phyloP scores from a whole-genome alignment of 2,329 filamentous ascomycete genomes.

The Mycogone perniciosa region DNA sequence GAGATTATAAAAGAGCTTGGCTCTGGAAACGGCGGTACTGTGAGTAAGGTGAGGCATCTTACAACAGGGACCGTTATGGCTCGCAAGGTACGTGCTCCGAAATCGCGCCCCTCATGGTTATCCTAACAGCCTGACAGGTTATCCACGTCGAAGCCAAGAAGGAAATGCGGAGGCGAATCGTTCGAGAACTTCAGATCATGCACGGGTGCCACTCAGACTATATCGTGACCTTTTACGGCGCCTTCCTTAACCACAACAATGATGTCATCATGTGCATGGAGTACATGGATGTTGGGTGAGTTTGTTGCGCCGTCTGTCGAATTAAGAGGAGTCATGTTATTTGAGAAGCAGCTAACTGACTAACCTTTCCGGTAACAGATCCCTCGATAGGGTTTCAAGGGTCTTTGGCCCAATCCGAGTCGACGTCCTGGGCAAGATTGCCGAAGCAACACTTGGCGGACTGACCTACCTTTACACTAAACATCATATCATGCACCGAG shows the following conservation, averaged over 20 bases:
- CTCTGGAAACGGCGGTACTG: slow-evolving; percentile 92
- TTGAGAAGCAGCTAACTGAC: background rate
- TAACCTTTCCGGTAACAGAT: slow-evolving; percentile 43
- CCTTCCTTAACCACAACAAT: slow-evolving; percentile 91
- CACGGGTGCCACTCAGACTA: slow-evolving; percentile 95
- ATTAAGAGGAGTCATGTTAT: background rate
- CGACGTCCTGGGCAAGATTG: slow-evolving; percentile 95
- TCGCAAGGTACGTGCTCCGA: slow-evolving; percentile 65
- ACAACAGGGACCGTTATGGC: slow-evolving; percentile 96
- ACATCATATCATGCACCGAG: slow-evolving; percentile 97
- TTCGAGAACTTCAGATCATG: slow-evolving; percentile 96
- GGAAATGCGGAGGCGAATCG: slow-evolving; percentile 92
- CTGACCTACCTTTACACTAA: slow-evolving; percentile 92
- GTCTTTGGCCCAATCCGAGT: slow-evolving; percentile 93
- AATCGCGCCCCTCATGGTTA: background rate
- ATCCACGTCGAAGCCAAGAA: slow-evolving; percentile 98
- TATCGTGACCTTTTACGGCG: slow-evolving; percentile 96
- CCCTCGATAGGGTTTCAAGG: slow-evolving; percentile 87
- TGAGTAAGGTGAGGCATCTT: slow-evolving; percentile 95
- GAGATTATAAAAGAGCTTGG: slow-evolving; percentile 92
- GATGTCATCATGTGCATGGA: slow-evolving; percentile 99
- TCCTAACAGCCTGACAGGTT: slow-evolving; percentile 50
- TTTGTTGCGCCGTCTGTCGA: slow-evolving; percentile 14
- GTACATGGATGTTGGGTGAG: slow-evolving; percentile 98
- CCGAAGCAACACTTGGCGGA: slow-evolving; percentile 87